Evolutionary conservation across 2,329 filamentous ascomycete genomes (phyloP), one percentile per base, ranked within the genome.

Genomic region (Aschersonia sp.): DNA sequence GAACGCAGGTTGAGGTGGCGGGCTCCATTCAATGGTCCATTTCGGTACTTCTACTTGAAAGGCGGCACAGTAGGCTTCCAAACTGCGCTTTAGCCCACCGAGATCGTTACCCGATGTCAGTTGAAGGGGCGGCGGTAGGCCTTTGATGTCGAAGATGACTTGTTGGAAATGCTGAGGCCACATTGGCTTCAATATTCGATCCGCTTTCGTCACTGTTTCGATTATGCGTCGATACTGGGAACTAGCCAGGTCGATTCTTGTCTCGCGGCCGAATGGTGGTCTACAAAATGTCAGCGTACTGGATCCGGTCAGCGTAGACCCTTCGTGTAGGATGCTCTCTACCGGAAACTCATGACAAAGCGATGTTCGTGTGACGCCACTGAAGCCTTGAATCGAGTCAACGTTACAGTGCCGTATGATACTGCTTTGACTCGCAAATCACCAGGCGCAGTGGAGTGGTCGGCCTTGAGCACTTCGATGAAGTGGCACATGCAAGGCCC

Each of bases 131-230:
- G 73, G 69, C 5, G 72, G 68, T 10, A 77, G 66, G 5, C 73
- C 74, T 42, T 68, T 66, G 46, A 78, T 67, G 45, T 69, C 68
- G 53, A 78, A 78, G 4, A 77, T 69, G 41, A 65, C 63, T 38
- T 70, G 69, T 52, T 77, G 75, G 59, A 75, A 69, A 40, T 73
- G 64, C 47, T 75, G 70, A 7, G 75, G 75, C 75, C 75, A 79
- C 50, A 72, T 73, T 0, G 75, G 75, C 55, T 77, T 78, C 43
- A 79, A 59, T 48, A 70, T 73, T 40, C 74, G 70, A 54, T 79
- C 75, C 31, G 69, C 69, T 48, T 70, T 74, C 48, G 73, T 73
- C 32, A 79, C 63, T 2, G 69, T 73, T 46, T 72, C 69, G 44
- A 78, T 71, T 44, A 78, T 74, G 40, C 68, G 70, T 31, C 73